These are phyloP conservation scores for Aphanomyces invadans DNA, from an alignment of 352 stramenopile species.

Conservation along the genomic window DNA sequence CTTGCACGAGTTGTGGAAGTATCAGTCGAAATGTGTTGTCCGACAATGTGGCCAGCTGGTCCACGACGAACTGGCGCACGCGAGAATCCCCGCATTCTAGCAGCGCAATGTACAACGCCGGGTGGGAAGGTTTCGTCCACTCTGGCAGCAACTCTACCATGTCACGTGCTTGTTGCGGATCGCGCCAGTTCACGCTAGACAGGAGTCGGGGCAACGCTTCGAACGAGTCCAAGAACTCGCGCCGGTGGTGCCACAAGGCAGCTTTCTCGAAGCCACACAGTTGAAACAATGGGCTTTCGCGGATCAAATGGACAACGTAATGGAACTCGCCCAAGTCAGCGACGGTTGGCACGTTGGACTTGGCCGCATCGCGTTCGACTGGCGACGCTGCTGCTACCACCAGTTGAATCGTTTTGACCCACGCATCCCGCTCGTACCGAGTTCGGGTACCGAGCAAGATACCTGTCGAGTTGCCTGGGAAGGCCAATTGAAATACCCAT, in stretches of 20 bases:
- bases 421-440: conserved; percentile 78
- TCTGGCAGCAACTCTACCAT: conserved; percentile 55
- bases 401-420: conserved; percentile 76
- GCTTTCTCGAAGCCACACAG: conserved; percentile 76
- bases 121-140: conserved; percentile 62
- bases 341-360: background rate
- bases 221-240: conserved; percentile 70
- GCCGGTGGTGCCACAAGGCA: conserved; percentile 68
- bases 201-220: conserved; percentile 64
- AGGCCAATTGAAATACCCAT: conserved; percentile 74
- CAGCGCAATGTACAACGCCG: conserved; percentile 75
- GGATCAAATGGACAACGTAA: conserved; percentile 56
- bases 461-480: conserved; percentile 58
- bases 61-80: conserved; percentile 64
- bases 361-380: conserved; percentile 27
- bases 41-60: conserved; percentile 71
- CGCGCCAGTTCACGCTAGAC: conserved; percentile 74
- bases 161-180: conserved; percentile 57
- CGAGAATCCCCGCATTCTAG: conserved; percentile 69
- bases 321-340: conserved; percentile 23
- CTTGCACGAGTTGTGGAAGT: conserved; percentile 23
- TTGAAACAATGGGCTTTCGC: conserved; percentile 69
- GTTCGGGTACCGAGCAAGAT: conserved; percentile 77
- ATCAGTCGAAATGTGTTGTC: conserved; percentile 82
- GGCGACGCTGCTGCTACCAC: conserved; percentile 32